These are phyloP conservation scores for Bertia moriformis DNA, from an alignment of 2,329 filamentous ascomycete species.

Conservation along the genomic window DNA sequence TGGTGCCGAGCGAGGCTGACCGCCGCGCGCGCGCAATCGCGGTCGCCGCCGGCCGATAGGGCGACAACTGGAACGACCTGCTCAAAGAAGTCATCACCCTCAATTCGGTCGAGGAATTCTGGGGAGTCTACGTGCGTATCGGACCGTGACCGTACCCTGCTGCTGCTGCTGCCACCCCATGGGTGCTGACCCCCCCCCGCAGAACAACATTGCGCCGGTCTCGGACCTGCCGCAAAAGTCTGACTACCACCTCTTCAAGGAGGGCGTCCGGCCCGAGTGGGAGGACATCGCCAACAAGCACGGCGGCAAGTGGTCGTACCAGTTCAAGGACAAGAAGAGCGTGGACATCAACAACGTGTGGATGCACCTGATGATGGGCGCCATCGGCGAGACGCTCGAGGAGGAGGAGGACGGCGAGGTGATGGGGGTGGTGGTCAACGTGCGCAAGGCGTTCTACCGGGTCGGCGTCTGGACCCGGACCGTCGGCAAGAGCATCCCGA, in stretches of 20 bases:
- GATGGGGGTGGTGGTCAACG: slow-evolving; percentile 98
- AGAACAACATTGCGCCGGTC: slow-evolving; percentile 98
- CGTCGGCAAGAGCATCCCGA: slow-evolving; percentile 69
- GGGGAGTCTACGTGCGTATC: slow-evolving; percentile 85
- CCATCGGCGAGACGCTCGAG: slow-evolving; percentile 95
- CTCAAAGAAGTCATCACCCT: slow-evolving; percentile 98
- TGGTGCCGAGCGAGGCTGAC: too few relatives aligned
- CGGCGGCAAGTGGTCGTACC: slow-evolving; percentile 96
- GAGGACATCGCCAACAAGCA: slow-evolving; percentile 98
- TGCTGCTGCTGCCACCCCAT: too few relatives aligned
- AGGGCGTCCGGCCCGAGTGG: slow-evolving; percentile 92
- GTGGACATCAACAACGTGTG: slow-evolving; percentile 89
- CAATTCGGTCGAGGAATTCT: slow-evolving; percentile 97
- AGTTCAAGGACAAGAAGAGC: slow-evolving; percentile 87
- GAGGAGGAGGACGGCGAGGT: slow-evolving; percentile 88
- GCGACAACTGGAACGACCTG: slow-evolving; percentile 96
- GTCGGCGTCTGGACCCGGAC: slow-evolving; percentile 95
- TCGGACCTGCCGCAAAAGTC: slow-evolving; percentile 94
- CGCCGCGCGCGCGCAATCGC: too few relatives aligned
- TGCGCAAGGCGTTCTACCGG: slow-evolving; percentile 95
- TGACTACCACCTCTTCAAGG: slow-evolving; percentile 99
- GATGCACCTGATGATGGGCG: slow-evolving; percentile 91
- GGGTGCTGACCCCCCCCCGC: slow-evolving; percentile 5
- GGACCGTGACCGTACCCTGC: slow-evolving; percentile 1
- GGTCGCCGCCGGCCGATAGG: slow-evolving; percentile 38